Evolutionary conservation across 225 moss, liverwort and hornwort genomes (phyloP).

Genomic region (Antitrichia curtipendula): DNA sequence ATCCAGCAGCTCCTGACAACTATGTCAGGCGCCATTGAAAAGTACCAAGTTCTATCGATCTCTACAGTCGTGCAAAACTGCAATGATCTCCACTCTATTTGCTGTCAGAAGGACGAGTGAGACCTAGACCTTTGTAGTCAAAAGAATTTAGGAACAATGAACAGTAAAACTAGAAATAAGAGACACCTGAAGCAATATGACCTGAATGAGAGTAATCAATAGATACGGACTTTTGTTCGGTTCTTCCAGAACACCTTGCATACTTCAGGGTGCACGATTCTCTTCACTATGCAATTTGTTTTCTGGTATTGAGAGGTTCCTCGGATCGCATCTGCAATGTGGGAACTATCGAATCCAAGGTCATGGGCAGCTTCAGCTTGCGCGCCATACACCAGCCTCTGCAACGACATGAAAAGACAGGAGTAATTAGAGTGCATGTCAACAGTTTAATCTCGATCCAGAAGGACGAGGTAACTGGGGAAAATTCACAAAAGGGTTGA

Average conservation of each 20-base stretch:
- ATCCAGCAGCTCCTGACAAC: background rate
- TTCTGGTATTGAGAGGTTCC: slow-evolving; percentile 56
- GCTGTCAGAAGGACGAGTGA: background rate
- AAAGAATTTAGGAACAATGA: background rate
- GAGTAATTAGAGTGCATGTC: background rate
- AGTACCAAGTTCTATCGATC: background rate
- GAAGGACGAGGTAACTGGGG: background rate
- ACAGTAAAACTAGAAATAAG: background rate
- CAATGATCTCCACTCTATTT: background rate
- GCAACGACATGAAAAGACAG: background rate
- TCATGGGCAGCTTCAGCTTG: slow-evolving; percentile 61
- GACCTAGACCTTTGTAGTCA: background rate
- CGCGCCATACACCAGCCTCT: slow-evolving; percentile 57
- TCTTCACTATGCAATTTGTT: slow-evolving; percentile 45
- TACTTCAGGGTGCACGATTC: slow-evolving; percentile 57
- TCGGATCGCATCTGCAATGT: slow-evolving; percentile 53
- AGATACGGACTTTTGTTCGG: slow-evolving; percentile 44
- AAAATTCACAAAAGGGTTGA: background rate
- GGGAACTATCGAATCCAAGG: slow-evolving; percentile 55
- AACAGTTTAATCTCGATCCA: background rate
- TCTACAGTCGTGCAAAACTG: background rate
- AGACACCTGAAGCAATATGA: background rate
- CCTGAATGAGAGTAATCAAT: slow-evolving; percentile 1
- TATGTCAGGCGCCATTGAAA: background rate
- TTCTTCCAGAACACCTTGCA: slow-evolving; percentile 57